Conservation (phyloP, 169 alveolate species). For the Theileria parva region DNA sequence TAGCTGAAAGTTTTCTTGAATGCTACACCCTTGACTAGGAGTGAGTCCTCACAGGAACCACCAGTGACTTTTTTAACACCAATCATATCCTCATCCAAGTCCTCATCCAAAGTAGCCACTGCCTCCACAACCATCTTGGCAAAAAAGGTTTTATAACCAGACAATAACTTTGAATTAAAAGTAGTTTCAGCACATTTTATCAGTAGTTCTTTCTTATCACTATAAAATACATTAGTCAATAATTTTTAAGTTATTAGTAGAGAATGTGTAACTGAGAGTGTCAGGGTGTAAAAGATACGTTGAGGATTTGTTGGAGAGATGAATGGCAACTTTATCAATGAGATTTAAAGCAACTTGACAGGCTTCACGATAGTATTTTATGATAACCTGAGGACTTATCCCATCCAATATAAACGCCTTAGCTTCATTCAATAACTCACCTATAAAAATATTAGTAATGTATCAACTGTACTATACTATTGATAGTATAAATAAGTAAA, state of each 20-base stretch:
- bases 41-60: conserved; percentile 90
- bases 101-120: conserved; percentile 89
- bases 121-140: conserved; percentile 95
- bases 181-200: conserved; percentile 97
- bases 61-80: conserved; percentile 98
- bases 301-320: conserved; percentile 65
- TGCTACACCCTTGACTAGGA: conserved; percentile 95
- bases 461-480: no score
- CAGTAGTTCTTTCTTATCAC: conserved; percentile 85
- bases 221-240: conserved; percentile 26
- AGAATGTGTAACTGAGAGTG: no score
- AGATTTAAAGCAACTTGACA: conserved; percentile 72
- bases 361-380: conserved; percentile 92
- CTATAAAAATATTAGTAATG: background rate
- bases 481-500: background rate
- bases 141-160: conserved; percentile 92
- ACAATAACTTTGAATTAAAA: conserved; percentile 92
- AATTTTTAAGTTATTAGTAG: no score
- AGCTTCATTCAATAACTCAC: conserved; percentile 92
- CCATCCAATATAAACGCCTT: conserved; percentile 94
- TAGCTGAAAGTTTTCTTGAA: conserved; percentile 97
- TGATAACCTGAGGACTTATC: conserved; percentile 92
- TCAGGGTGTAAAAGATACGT: background rate
- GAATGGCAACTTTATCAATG: conserved; percentile 74
- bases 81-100: conserved; percentile 89